Evolutionary conservation across 805 yeast genomes (phyloP).

Genomic region (Schwanniomyces pseudopolymorphus): DNA sequence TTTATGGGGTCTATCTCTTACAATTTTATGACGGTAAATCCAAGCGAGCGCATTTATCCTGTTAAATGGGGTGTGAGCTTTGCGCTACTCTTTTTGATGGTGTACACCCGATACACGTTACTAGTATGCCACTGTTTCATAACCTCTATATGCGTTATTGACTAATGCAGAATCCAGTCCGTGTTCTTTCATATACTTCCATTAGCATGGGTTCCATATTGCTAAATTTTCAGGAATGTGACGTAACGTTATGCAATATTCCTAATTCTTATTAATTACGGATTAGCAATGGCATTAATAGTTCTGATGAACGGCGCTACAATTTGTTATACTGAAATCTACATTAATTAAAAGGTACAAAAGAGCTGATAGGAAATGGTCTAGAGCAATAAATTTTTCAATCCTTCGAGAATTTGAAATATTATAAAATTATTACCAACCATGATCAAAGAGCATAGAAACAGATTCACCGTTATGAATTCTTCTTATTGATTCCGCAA

Average conservation of each 20-base stretch:
- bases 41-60: not conserved
- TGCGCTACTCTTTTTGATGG: not conserved
- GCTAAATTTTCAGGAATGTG: not conserved
- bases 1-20: not conserved
- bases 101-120: not conserved
- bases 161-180: not conserved
- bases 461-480: conserved; percentile 97
- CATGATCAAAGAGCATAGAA: conserved; percentile 88
- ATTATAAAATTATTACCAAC: conserved; percentile 41
- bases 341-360: not conserved
- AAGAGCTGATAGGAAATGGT: not conserved
- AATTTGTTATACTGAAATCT: not conserved
- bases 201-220: not conserved
- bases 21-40: not conserved
- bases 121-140: not conserved
- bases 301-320: not conserved
- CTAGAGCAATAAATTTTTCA: not conserved
- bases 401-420: not conserved
- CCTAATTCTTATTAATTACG: not conserved
- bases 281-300: not conserved
- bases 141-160: not conserved
- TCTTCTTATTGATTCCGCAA: conserved; percentile 94
- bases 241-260: not conserved
- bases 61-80: not conserved
- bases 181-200: not conserved